Base-by-base conservation (phyloP, 768 basidiomycete genomes). In the Exsudoporus frostii region DNA sequence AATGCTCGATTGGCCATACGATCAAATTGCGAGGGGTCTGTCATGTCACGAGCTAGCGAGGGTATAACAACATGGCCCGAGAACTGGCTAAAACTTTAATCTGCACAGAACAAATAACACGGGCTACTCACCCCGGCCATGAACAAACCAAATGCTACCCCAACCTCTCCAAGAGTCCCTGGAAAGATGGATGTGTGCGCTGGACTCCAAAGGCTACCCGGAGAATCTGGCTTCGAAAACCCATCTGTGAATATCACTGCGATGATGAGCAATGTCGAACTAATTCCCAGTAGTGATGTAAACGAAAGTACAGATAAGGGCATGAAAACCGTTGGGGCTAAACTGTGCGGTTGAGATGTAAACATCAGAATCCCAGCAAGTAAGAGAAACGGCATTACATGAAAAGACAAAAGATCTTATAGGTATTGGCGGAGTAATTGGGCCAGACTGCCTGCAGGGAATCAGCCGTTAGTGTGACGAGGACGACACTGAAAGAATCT, bases 21-120 rank as follows among this genome's bases (percentile, higher is more conserved):
- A 67, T 88, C 81, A 67, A 95, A 98, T 57, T 85, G 77, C 25
- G 77, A 75, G 7, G 94, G 94, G 58, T 93, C 83, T 20, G 70
- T 66, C 95, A 98, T 97, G 69, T 98, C 95, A 62, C 85, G 79
- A 5, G 89, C 92, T 15, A 98, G 70, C 20, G 88, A 90, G 19
- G 95, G 95, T 45, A 98, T 88, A 27, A 95, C 88, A 14, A 92
- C 87, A 65, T 98, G 96, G 2, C 94, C 94, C 3, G 92, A 84
- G 62, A 96, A 95, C 84, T 92, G 10, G 25, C 24, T 40, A 41
- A 19, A 32, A 43, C 24, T 30, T 45, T 8, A 53, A 30, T 1
- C 32, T 17, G 5, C 32, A n/a, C 17, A 10, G 10, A 45, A 45
- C 6, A 20, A 57, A 32, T 15, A 42, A 25, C 22, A 42, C 22